These are phyloP conservation scores for Fragaria iinumae DNA, from an alignment of 306 rosid genomes.

Conservation along the genomic window DNA sequence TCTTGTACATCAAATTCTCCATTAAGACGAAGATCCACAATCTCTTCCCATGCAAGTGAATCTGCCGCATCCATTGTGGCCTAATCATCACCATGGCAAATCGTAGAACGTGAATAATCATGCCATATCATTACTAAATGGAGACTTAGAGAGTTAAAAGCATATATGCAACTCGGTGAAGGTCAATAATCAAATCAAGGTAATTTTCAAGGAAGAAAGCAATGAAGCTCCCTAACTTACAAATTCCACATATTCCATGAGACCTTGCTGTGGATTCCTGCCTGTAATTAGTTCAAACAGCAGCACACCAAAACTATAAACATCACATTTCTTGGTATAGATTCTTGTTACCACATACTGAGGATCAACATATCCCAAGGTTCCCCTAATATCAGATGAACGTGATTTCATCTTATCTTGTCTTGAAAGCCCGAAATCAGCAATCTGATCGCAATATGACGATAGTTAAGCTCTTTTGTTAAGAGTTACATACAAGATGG, in stretches of 20 bases:
- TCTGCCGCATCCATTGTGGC: conserved; percentile 9
- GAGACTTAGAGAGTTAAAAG: background rate
- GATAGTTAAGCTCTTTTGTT: background rate
- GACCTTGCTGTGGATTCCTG: conserved; percentile 22
- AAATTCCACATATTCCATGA: conserved; percentile 19
- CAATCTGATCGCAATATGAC: conserved; percentile 1
- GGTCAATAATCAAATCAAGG: no score
- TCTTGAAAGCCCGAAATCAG: conserved; percentile 26
- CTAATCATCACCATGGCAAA: background rate
- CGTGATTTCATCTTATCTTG: conserved; percentile 3
- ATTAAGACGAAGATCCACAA: conserved; percentile 7
- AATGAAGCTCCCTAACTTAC: background rate
- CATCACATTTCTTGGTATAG: conserved; percentile 54
- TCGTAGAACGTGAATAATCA: background rate
- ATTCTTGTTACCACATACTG: conserved; percentile 9
- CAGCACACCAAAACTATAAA: conserved; percentile 58
- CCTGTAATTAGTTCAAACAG: conserved; percentile 37
- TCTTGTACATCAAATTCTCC: conserved; percentile 3
- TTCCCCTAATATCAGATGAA: conserved; percentile 18
- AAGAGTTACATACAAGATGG: background rate
- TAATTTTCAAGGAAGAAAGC: no score
- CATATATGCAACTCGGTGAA: no score
- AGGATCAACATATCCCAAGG: conserved; percentile 15
- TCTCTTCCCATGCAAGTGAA: conserved; percentile 11
- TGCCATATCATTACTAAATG: background rate